Base-by-base conservation (phyloP, 257 asterid genomes). In the Buddleja alternifolia region DNA sequence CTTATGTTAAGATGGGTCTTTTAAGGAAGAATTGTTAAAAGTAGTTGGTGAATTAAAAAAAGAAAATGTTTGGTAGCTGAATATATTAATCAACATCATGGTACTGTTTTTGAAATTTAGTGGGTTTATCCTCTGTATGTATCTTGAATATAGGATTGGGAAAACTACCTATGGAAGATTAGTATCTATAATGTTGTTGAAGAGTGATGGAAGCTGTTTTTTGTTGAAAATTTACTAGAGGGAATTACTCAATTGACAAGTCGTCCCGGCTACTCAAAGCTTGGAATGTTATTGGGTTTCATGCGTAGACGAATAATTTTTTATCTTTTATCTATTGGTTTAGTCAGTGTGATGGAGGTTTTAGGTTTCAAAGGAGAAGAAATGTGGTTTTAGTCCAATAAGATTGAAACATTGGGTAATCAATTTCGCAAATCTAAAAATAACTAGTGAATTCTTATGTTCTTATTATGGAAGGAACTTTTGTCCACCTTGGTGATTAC, bases 1-100 rank as follows among this genome's bases (percentile, higher is more conserved):
- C 47, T 64, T 41, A 23, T 39, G 3, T 7, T 36, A 58, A 32
- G 71, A 46, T 40, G 64, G 44, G 29, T 9, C 34, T 7, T 73
- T 73, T 10, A 15, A 37, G 67, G 61, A 34, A 54, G 17, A 36
- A 32, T 36, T 63, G 2, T 63, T 4, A 8, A 29, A 17, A 42
- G 19, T 19, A 16, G 14, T 21, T 37, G 52, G 55, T 21, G 23
- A 46, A 46, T 6, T 17, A 12, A 7, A 48, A 36, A 60, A 68
- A 61, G 19, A 45, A 17, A n/a, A 16, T n/a, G 53, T 12, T 15
- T 46, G 36, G 34, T 48, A 34, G 12, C 44, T 60, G 67, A 56
- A 12, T 16, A 20, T 72, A 60, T 45, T 39, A 75, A 23, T 0
- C 19, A 25, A 39, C 10, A n/a, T 45, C 19, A 25, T 53, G 45